phyloP scores from a whole-genome alignment of 2,329 filamentous ascomycete genomes.

The Talaromyces sp. region DNA sequence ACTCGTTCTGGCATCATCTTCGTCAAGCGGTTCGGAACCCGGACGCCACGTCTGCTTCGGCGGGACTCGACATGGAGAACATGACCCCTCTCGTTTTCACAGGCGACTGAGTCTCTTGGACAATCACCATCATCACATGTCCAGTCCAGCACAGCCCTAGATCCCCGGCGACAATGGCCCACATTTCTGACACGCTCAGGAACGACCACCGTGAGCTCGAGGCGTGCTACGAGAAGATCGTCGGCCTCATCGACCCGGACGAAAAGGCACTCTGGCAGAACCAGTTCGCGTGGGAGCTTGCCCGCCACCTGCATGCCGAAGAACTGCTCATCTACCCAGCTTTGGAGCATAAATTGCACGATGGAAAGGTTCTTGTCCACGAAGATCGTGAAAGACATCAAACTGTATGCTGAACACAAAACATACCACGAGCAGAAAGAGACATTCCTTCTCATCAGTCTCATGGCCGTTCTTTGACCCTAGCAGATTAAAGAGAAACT shows the following conservation, averaged over 20 bases:
- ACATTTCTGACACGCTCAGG: not conserved
- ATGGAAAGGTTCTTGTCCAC: not conserved
- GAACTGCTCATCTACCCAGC: not conserved
- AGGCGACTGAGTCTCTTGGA: not conserved
- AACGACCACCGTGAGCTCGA: not conserved
- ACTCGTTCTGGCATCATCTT: not conserved
- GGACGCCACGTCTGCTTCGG: no score
- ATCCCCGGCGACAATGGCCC: not conserved
- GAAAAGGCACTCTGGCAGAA: not conserved
- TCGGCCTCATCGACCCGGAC: slow-evolving; percentile 47
- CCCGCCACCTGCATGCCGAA: not conserved
- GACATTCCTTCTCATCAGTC: not conserved
- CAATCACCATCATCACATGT: not conserved
- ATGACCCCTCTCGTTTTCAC: no score
- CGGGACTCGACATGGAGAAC: no score
- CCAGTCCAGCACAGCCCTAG: not conserved
- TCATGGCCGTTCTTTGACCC: not conserved
- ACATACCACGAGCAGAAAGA: not conserved
- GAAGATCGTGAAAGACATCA: not conserved
- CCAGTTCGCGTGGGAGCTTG: not conserved
- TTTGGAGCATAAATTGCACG: not conserved
- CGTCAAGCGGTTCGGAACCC: not conserved
- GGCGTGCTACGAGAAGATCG: slow-evolving; percentile 39
- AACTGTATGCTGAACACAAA: not conserved
- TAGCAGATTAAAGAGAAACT: slow-evolving; percentile 47